Base-by-base conservation (phyloP, 169 alveolate genomes). In the Amoebophrya sp. region DNA sequence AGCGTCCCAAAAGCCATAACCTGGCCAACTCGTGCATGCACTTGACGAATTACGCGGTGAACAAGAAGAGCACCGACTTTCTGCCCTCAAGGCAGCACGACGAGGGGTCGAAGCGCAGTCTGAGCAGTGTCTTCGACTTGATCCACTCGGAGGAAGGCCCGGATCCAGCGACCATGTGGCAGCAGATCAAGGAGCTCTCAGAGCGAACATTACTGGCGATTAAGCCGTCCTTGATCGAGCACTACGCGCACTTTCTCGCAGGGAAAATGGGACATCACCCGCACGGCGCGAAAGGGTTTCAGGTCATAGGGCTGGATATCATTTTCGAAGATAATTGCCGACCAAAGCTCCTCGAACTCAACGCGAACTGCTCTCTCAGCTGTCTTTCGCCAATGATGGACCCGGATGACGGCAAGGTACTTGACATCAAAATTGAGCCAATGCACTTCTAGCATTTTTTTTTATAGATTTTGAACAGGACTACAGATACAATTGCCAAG, bases 11-110 rank as follows among this genome's bases (percentile, higher is more conserved):
- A 12, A 40, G 33, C 0, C 92, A 83, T 36, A 92, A 92, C 78
- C 92, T 92, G 90, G 90, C 36, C n/a, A 77, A 41, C 78, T 78
- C 89, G 0, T 89, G 78, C 89, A 92, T 92, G 93, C 93, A 92
- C 89, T 34, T 92, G 92, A 92, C 93, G n/a, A 92, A 92, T 78
- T 92, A 83, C 77, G 77, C 93, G 39, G 78, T 92, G 90, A 92
- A 92, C 92, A 55, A 90, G 92, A 89, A 92, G 54, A 47, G 90
- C 53, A 90, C 54, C 6, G 92, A 55, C 77, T 92, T 92, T 40
- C 90, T 89, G 54, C 92, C 65, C 65, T 47, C 65, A 6, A 6
- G 65, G 29, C 29, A 6, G 65, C 65, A 47, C 65, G 65, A 47
- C 65, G 65, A 47, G 29, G 65, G 65, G 29, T 12, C 29, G 6